Evolutionary conservation across 1,284 basidiomycete genomes (phyloP).

Genomic region (Microbotryum violaceum): DNA sequence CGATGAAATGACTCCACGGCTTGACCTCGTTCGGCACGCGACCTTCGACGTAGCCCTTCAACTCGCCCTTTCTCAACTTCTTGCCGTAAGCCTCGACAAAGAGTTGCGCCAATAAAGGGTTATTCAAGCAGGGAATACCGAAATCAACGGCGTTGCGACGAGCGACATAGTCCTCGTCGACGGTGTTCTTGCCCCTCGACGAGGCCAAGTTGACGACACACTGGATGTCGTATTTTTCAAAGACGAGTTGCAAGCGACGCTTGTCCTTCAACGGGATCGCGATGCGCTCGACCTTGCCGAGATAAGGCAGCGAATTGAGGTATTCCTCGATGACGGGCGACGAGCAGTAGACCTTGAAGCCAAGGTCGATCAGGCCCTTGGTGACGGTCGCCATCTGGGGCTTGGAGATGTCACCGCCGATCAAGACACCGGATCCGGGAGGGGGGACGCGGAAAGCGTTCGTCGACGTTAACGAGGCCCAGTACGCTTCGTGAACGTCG

Average conservation of each 20-base stretch:
- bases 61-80: slow-evolving; percentile 77
- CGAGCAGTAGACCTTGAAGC: slow-evolving; percentile 89
- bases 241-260: slow-evolving; percentile 49
- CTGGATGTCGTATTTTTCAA: slow-evolving; percentile 88
- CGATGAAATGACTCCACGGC: slow-evolving; percentile 33
- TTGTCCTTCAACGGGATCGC: slow-evolving; percentile 97
- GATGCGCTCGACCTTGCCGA: slow-evolving; percentile 68
- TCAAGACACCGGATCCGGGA: slow-evolving; percentile 67
- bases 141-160: slow-evolving; percentile 56
- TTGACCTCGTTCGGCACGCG: slow-evolving; percentile 81
- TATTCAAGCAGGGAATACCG: slow-evolving; percentile 70
- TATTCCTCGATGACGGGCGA: slow-evolving; percentile 71
- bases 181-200: slow-evolving; percentile 63
- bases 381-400: slow-evolving; percentile 76
- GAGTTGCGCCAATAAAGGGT: slow-evolving; percentile 77
- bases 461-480: slow-evolving; percentile 75
- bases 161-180: slow-evolving; percentile 96
- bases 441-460: slow-evolving; percentile 84
- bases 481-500: slow-evolving; percentile 93
- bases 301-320: slow-evolving; percentile 75
- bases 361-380: slow-evolving; percentile 64
- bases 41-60: slow-evolving; percentile 78
- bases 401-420: slow-evolving; percentile 75
- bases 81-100: slow-evolving; percentile 84
- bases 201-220: slow-evolving; percentile 91